Percentiles rank a stretch among this genome's conserved stretches.
phyloP scores from a whole-genome alignment of 73 alveolate species.

The Urostyla sp. region DNA sequence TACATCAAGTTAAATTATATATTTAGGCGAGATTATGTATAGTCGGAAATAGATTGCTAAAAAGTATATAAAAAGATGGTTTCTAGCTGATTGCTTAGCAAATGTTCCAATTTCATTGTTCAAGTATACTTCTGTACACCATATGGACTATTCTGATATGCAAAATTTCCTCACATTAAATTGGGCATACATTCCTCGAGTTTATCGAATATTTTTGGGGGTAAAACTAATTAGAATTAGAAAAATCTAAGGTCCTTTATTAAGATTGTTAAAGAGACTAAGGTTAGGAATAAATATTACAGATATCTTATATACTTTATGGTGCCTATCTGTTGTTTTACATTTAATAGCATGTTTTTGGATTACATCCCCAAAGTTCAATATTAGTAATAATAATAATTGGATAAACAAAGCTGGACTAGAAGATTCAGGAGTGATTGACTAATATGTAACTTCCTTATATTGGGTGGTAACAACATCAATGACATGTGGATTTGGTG shows the following conservation, averaged over 20 bases:
- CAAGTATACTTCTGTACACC: constrained; percentile 4
- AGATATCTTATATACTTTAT: background rate
- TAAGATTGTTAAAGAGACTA: background rate
- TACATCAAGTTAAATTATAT: background rate
- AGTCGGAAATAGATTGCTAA: constrained; percentile 18
- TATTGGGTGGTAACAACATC: constrained; percentile 78
- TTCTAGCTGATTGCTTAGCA: constrained; percentile 22
- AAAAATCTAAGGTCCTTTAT: background rate
- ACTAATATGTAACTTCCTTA: constrained; percentile 59
- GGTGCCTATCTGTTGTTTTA: constrained; percentile 25
- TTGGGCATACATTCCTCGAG: constrained; percentile 29
- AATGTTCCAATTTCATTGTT: constrained; percentile 43
- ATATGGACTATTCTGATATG: constrained; percentile 2
- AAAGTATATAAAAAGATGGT: constrained; percentile 13
- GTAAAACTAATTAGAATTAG: constrained; percentile 20
- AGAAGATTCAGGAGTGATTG: constrained; percentile 29
- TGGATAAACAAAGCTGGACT: constrained; percentile 23
- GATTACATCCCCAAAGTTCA: constrained; percentile 16
- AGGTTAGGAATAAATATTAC: background rate
- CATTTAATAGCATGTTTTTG: constrained; percentile 58
- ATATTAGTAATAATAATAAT: background rate
- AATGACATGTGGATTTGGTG: constrained; percentile 83
- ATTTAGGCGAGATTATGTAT: constrained; percentile 22
- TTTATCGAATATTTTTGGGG: constrained; percentile 4
- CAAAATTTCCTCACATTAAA: background rate